Evolutionary conservation across 2,329 filamentous ascomycete genomes (phyloP), one percentile per base, ranked within the genome.

Genomic region (Thermochaetoides dissita): DNA sequence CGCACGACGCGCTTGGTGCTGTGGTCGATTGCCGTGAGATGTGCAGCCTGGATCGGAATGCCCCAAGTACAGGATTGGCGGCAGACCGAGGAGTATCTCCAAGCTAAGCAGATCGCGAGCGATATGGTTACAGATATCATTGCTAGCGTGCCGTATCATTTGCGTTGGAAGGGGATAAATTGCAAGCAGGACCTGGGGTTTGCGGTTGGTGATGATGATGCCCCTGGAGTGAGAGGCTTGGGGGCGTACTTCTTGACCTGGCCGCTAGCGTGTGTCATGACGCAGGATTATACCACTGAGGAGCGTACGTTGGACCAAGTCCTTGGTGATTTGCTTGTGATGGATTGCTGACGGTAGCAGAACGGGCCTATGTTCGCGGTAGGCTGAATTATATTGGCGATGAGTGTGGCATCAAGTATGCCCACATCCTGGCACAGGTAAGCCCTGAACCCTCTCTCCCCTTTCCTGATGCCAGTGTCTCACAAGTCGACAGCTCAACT

Each of bases 81-180:
- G 35, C 78, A 74, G 1, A 79, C 74, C 6, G 68, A 72, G 11
- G 72, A 79, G 55, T 79, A 79, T 49, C 72, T 72, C 8, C 67
- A 67, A 0, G 69, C 71, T 5, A 65, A 69, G 10, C 59, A 68
- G 33, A 64, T 64, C 2, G 74, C 67, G 40, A 63, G 63, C 34
- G 68, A 74, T 37, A 65, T 64, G 41, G 73, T 79, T 47, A 65
- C 67, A 3, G 75, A 79, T 49, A 69, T 79, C 33, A 66, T 79
- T 41, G 72, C 75, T 1, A 72, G 68, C 2, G 68, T 78, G n/a
- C 76, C 76, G 0, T 79, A 71, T 49, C 68, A 74, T 52, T 63
- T 80, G 2, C 74, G 74, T 34, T 78, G 74, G 72, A 71, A 12
- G 3, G 8, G 10, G 34, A 32, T 53, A 68, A 10, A 56, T 65